Percentiles rank a stretch among this genome's conserved stretches.
phyloP scores from a whole-genome alignment of 148 eudicot species.

The Cornus kousa region DNA sequence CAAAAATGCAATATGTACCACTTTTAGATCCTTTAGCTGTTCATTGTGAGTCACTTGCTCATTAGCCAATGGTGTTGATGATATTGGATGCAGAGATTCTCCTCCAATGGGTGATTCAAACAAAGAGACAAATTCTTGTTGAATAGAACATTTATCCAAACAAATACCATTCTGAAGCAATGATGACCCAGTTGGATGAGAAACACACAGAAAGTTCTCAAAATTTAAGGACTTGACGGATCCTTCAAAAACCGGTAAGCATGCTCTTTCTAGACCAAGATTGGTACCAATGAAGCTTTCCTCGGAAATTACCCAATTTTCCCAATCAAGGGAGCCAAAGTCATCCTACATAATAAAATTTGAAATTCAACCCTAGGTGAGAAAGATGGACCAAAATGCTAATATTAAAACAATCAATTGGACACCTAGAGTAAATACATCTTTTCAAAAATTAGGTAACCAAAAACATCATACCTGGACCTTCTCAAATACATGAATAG shows the following conservation, averaged over 20 bases:
- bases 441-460: neutral
- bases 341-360: conserved; percentile 48
- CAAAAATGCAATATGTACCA: too few relatives aligned
- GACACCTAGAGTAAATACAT: neutral
- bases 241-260: conserved; percentile 30
- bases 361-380: conserved; percentile 12
- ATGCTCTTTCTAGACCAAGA: conserved; percentile 24
- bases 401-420: neutral
- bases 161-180: conserved; percentile 24
- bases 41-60: conserved; percentile 33
- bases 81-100: conserved; percentile 2
- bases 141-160: conserved; percentile 16
- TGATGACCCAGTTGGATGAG: conserved; percentile 25
- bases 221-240: conserved; percentile 35
- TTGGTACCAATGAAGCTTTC: conserved; percentile 24
- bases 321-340: conserved; percentile 56
- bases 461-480: conserved; percentile 46
- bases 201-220: conserved; percentile 32
- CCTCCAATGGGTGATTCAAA: neutral
- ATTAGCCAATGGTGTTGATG: conserved; percentile 26
- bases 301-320: conserved; percentile 61
- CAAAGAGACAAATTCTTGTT: conserved; percentile 4
- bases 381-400: neutral
- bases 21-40: conserved; percentile 24
- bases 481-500: conserved; percentile 82